Conservation (phyloP, 176 grass and related monocot genomes). For the Tillandsia leiboldiana region DNA sequence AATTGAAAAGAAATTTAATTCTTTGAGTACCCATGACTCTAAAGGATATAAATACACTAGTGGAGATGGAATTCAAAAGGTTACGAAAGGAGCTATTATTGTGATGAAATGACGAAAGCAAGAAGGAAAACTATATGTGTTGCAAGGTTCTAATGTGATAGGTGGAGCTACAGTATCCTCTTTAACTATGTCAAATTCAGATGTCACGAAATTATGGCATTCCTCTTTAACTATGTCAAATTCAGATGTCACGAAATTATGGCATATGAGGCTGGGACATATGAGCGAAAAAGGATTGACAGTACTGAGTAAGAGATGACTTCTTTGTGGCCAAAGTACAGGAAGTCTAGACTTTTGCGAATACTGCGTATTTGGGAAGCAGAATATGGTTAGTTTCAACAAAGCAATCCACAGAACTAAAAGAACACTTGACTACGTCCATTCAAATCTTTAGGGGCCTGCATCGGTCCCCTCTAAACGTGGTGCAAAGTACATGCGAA, state of each 20-base stretch:
- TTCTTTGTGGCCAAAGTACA: neutral
- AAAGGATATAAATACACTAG: neutral
- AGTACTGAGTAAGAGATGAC: neutral
- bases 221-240: neutral
- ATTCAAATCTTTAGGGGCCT: neutral
- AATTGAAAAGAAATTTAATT: slow-evolving; percentile 10
- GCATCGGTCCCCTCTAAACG: no score
- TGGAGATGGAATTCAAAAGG: neutral
- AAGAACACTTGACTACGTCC: neutral
- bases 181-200: neutral
- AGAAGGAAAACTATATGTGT: neutral
- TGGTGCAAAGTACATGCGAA: no score
- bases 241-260: neutral
- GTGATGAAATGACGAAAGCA: slow-evolving; percentile 5
- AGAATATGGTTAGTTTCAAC: slow-evolving; percentile 10
- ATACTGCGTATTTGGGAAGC: slow-evolving; percentile 1
- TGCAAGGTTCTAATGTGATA: neutral
- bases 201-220: neutral
- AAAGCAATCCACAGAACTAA: neutral
- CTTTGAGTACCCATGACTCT: slow-evolving; percentile 5
- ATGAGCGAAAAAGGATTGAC: neutral
- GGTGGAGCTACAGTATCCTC: neutral
- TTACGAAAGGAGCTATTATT: neutral
- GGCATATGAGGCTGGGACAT: slow-evolving; percentile 7
- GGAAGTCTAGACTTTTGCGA: slow-evolving; percentile 2